Conservation (phyloP, 139 green algal species). For the Auxenochlorella protothecoides region DNA sequence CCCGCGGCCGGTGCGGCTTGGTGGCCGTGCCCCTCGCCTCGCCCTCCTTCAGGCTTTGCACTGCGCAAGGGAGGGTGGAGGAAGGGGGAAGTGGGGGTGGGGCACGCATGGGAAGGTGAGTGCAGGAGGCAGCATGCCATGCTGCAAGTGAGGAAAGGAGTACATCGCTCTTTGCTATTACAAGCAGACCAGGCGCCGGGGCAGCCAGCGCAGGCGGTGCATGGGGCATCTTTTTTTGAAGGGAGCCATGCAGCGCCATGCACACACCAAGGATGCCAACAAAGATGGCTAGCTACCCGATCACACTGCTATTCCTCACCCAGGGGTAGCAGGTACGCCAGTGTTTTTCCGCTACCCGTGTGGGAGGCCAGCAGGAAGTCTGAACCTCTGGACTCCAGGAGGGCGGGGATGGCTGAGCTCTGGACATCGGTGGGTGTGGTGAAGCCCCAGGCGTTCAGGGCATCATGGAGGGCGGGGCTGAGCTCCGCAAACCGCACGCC, state of each 20-base stretch:
- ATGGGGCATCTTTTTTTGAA: no score
- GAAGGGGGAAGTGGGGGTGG: neutral
- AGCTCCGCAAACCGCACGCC: no score
- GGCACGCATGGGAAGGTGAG: neutral
- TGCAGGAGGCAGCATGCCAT: neutral
- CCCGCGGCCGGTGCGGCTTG: constrained; percentile 56
- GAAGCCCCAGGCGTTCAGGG: no score
- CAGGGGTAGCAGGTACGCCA: constrained; percentile 91
- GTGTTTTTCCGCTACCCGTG: constrained; percentile 89
- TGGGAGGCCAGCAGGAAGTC: constrained; percentile 81
- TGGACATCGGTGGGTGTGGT: no score
- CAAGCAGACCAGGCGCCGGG: no score
- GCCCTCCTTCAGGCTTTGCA: constrained; percentile 51
- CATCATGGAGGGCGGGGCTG: no score
- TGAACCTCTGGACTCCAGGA: constrained; percentile 32
- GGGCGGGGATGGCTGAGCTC: constrained; percentile 44
- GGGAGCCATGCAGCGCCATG: no score
- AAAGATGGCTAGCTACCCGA: no score
- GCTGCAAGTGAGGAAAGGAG: neutral
- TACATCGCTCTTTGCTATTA: no score
- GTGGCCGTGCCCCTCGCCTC: constrained; percentile 36
- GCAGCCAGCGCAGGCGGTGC: no score
- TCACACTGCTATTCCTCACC: constrained; percentile 21
- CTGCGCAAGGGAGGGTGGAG: constrained; percentile 20
- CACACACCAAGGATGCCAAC: no score